Percentiles rank a stretch among this genome's conserved stretches.
Conservation (phyloP, 768 basidiomycete genomes). For the Botryobasidium botryosum region DNA sequence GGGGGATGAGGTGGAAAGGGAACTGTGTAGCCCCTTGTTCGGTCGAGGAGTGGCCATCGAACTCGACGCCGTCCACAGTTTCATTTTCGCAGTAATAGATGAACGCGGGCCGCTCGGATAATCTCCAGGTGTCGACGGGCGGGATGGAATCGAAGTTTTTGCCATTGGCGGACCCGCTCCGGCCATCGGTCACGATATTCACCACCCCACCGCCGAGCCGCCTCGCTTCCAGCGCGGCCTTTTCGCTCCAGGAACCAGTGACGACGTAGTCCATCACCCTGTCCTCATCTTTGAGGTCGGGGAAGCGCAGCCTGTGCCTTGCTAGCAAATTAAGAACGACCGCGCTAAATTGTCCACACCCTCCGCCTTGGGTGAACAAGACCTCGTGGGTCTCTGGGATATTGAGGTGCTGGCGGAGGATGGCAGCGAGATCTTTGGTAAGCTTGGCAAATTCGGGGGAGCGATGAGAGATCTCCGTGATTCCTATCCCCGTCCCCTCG, state of each 20-base stretch:
- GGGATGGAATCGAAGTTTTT: conserved; percentile 73
- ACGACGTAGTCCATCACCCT: conserved; percentile 73
- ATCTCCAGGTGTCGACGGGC: conserved; percentile 47
- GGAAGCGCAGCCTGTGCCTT: conserved; percentile 59
- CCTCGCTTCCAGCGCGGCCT: conserved; percentile 67
- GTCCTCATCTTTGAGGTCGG: conserved; percentile 35
- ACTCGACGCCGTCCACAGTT: conserved; percentile 92
- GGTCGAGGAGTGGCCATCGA: conserved; percentile 37
- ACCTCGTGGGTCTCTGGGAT: conserved; percentile 74
- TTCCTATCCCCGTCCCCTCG: conserved; percentile 77
- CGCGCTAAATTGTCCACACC: conserved; percentile 79
- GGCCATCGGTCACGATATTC: conserved; percentile 56
- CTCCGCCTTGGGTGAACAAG: conserved; percentile 91
- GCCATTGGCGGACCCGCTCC: conserved; percentile 40
- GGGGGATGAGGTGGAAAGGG: conserved; percentile 59
- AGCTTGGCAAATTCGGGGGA: conserved; percentile 73
- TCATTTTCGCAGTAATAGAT: conserved; percentile 99
- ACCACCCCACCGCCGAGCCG: conserved; percentile 44
- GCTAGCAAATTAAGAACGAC: conserved; percentile 85
- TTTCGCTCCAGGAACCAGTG: conserved; percentile 85
- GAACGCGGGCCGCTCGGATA: conserved; percentile 68
- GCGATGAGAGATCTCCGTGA: conserved; percentile 92
- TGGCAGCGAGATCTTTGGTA: conserved; percentile 40
- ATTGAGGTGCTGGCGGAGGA: conserved; percentile 57
- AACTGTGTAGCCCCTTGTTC: conserved; percentile 28